These are phyloP conservation scores for Trapa bicornis DNA, from an alignment of 345 rosid genomes.

Conservation along the genomic window DNA sequence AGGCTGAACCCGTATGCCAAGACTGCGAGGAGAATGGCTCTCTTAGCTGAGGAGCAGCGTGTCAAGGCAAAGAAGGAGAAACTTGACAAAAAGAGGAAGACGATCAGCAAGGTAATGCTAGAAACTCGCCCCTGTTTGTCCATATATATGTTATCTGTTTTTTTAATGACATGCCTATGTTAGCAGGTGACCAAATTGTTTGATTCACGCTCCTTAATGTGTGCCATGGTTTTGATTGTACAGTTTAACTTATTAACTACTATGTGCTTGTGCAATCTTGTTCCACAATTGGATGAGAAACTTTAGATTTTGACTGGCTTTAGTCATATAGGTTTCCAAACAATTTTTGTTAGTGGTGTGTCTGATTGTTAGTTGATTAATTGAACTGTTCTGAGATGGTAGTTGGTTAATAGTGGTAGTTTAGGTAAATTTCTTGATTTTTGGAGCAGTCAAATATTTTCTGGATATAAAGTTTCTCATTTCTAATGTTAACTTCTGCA, in stretches of 20 bases:
- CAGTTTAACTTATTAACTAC: no score
- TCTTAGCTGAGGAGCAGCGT: conserved; percentile 84
- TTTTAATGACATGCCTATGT: no score
- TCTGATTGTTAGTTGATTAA: not conserved
- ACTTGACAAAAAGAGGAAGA: conserved; percentile 74
- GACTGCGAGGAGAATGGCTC: conserved; percentile 89
- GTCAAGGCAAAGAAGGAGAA: conserved; percentile 97
- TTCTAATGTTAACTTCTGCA: no score
- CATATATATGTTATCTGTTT: no score
- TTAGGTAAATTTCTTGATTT: not conserved
- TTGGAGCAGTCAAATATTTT: no score
- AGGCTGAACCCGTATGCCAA: conserved; percentile 89
- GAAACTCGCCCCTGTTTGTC: no score
- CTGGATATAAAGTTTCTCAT: no score
- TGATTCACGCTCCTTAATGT: not conserved
- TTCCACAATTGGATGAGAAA: not conserved
- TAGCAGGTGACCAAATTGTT: not conserved
- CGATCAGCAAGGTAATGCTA: conserved; percentile 50
- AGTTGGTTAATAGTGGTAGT: not conserved
- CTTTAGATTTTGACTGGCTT: not conserved
- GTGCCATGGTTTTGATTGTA: not conserved
- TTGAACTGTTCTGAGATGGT: not conserved
- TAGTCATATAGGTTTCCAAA: no score
- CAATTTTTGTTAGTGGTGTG: not conserved
- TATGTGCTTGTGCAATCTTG: not conserved